Base-by-base conservation (phyloP, 495 filamentous ascomycete species). In the Barbatosphaeria neglecta region DNA sequence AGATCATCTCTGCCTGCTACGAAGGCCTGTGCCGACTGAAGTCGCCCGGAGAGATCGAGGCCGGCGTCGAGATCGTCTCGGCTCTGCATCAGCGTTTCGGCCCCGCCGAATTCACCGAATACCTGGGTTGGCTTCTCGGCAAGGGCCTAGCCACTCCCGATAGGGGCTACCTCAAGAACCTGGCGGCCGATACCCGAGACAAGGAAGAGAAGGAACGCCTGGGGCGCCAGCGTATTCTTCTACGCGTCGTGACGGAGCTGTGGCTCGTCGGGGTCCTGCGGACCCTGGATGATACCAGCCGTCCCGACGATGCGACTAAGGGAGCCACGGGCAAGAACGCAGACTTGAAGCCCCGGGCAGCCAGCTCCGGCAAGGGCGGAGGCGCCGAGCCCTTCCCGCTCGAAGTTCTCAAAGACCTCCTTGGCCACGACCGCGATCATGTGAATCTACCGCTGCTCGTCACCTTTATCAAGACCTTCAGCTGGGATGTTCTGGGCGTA, bases 1-100 rank as follows among this genome's bases (percentile, higher is more conserved):
- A 99, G 67, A 88, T 97, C 49, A 90, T 95, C 54, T 92, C 90
- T n/a, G 92, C 92, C 37, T 94, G 89, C 69, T 94, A 92, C 49
- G 92, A 99, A 64, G 92, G 92, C 20, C 73, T 99, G 1, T 90
- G 83, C 68, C 92, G 82, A 60, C 77, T 96, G 45, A 97, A 95
- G 63, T 83, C 82, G 0, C 82, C 87, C 16, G 84, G 82, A 1
- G 92, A 99, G 55, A 87, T 95, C 51, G 83, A 88, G 35, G 84
- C 90, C 20, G 89, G 87, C 11, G 84, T 95, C 4, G 92, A 97
- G 60, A 82, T 97, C 46, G 81, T 92, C 52, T 90, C 88, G 64
- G 89, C 92, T 9, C 73, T 99, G 47, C 92, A 99, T 60, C 92
- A 99, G 61, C 83, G 92, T 11, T 99, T 99, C 53, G 89, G 90